phyloP scores from a whole-genome alignment of 306 rosid species.

The Nissolia schottii region DNA sequence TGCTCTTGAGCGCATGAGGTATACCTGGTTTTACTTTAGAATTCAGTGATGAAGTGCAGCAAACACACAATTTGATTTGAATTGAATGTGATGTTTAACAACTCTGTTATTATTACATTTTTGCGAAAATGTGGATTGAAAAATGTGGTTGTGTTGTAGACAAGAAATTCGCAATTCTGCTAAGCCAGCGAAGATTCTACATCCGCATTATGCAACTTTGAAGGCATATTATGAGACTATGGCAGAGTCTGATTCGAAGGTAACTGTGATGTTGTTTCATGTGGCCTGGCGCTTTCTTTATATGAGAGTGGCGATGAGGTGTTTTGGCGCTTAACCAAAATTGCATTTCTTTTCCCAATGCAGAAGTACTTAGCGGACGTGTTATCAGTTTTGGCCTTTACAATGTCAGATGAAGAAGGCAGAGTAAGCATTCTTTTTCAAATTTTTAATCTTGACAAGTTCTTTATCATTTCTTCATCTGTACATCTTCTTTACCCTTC shows the following conservation, averaged over 20 bases:
- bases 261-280: conserved; percentile 18
- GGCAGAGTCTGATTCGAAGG: conserved; percentile 74
- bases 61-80: neutral
- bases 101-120: neutral
- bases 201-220: conserved; percentile 81
- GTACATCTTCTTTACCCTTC: no score
- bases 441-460: no score
- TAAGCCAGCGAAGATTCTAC: conserved; percentile 88
- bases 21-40: conserved; percentile 11
- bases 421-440: conserved; percentile 53
- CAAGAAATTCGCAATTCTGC: conserved; percentile 98
- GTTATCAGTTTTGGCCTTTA: conserved; percentile 90
- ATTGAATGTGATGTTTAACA: neutral
- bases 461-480: no score
- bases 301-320: neutral
- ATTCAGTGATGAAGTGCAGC: neutral
- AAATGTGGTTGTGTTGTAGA: conserved; percentile 36
- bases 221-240: conserved; percentile 76
- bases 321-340: neutral
- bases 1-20: conserved; percentile 98
- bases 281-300: neutral
- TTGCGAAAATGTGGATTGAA: neutral
- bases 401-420: conserved; percentile 99
- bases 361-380: conserved; percentile 96
- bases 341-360: conserved; percentile 30